A percentile compares a stretch with the other conserved stretches of the same genome.
Conservation (phyloP, 2,329 filamentous ascomycete species). For the Biscogniauxia sp. region DNA sequence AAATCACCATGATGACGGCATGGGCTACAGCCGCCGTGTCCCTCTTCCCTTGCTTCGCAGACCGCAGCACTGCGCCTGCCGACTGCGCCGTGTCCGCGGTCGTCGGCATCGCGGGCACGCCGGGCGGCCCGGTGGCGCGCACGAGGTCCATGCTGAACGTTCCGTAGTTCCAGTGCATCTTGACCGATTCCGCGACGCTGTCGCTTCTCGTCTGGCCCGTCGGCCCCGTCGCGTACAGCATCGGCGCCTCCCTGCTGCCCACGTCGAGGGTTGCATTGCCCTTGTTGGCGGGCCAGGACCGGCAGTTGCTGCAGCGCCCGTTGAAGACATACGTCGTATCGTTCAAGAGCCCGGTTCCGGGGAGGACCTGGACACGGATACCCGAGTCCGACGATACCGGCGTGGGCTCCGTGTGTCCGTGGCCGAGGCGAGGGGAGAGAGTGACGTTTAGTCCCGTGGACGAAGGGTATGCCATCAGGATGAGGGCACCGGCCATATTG, state of each 20-base stretch:
- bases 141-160: slow-evolving; percentile 55
- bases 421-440: slow-evolving; percentile 52
- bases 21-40: slow-evolving; percentile 45
- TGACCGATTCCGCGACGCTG: slow-evolving; percentile 42
- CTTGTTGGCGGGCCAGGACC: slow-evolving; percentile 42
- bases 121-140: slow-evolving; percentile 45
- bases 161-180: slow-evolving; percentile 53
- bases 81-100: slow-evolving; percentile 25
- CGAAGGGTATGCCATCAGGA: slow-evolving; percentile 54
- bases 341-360: slow-evolving; percentile 47
- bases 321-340: slow-evolving; percentile 46
- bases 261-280: slow-evolving; percentile 51
- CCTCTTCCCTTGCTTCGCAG: slow-evolving; percentile 25
- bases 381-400: slow-evolving; percentile 27
- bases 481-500: slow-evolving; percentile 51
- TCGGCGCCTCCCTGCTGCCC: slow-evolving; percentile 44
- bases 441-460: slow-evolving; percentile 48
- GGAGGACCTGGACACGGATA: slow-evolving; percentile 43
- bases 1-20: slow-evolving; percentile 53
- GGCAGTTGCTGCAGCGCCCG: slow-evolving; percentile 53
- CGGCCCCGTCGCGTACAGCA: slow-evolving; percentile 57
- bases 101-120: slow-evolving; percentile 39
- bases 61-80: slow-evolving; percentile 33
- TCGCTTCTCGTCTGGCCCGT: slow-evolving; percentile 43
- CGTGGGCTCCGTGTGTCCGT: slow-evolving; percentile 54